Evolutionary conservation across 2,329 filamentous ascomycete species (phyloP).

Genomic region (Fusarium sp.): DNA sequence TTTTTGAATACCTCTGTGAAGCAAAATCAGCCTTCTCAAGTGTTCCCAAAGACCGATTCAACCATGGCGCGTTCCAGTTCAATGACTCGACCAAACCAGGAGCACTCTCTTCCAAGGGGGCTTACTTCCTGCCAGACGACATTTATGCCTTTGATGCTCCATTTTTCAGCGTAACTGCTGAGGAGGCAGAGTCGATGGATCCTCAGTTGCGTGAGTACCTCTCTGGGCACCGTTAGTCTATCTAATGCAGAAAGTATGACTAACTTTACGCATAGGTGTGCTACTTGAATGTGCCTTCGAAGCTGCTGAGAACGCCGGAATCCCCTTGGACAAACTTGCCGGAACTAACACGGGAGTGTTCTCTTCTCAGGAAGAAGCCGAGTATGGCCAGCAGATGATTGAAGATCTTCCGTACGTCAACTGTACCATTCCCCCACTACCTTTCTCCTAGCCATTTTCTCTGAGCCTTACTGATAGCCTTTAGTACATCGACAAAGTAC

Average conservation of each 20-base stretch:
- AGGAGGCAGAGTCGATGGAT: background rate
- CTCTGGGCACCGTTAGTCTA: too few relatives aligned
- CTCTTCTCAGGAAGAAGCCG: background rate
- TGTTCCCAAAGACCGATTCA: background rate
- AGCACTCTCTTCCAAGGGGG: background rate
- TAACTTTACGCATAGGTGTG: background rate
- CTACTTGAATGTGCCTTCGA: background rate
- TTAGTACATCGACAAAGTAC: background rate
- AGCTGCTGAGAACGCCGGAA: background rate
- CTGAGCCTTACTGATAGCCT: background rate
- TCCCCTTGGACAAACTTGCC: background rate
- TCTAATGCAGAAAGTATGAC: background rate
- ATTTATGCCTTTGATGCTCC: conserved; percentile 2
- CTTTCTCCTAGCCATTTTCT: too few relatives aligned
- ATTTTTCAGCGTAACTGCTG: background rate
- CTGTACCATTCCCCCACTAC: too few relatives aligned
- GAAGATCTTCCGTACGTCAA: background rate
- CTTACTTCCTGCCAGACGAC: background rate
- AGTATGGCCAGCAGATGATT: background rate
- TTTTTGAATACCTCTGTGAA: background rate
- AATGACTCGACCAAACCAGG: background rate
- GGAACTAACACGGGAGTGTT: background rate
- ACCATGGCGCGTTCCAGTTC: background rate
- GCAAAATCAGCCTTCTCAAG: background rate
- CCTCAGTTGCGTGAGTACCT: background rate